Percentiles rank a stretch among this genome's conserved stretches.
Conservation (phyloP, 768 basidiomycete genomes). For the Pluteus cervinus region DNA sequence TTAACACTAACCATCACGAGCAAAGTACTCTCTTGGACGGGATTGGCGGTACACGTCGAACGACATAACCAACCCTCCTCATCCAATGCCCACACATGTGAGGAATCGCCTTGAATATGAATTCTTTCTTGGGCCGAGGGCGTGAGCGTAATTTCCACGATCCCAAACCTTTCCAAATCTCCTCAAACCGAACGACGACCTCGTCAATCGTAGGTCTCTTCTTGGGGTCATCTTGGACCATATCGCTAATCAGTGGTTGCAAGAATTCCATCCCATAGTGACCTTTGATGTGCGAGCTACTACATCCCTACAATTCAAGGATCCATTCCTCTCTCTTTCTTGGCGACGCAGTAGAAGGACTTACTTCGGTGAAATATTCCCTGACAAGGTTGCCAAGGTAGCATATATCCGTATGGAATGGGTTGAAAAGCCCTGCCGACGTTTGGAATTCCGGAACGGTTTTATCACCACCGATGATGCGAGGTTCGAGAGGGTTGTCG, state of each 20-base stretch:
- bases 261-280: slow-evolving; percentile 12
- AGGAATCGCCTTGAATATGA: too few species aligned
- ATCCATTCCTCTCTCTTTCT: too few species aligned
- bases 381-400: slow-evolving; percentile 34
- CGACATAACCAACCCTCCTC: too few species aligned
- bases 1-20: too few species aligned
- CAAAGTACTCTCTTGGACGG: too few species aligned
- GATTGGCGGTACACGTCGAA: too few species aligned
- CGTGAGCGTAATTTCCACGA: slow-evolving; percentile 17
- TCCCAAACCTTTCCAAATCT: slow-evolving; percentile 8
- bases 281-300: neutral
- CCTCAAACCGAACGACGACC: slow-evolving; percentile 14
- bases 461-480: slow-evolving; percentile 30
- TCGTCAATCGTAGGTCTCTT: slow-evolving; percentile 20
- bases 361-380: slow-evolving; percentile 26
- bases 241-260: slow-evolving; percentile 12
- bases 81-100: too few species aligned
- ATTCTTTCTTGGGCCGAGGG: too few species aligned
- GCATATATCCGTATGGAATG: slow-evolving; percentile 39
- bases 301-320: too few species aligned
- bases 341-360: slow-evolving; percentile 11
- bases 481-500: slow-evolving; percentile 15
- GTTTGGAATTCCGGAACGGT: slow-evolving; percentile 24
- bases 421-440: slow-evolving; percentile 36
- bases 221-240: slow-evolving; percentile 19